Percentiles rank a stretch among this genome's conserved stretches.
phyloP scores from a whole-genome alignment of 192 early-diverging fungal species.

The Anaeromyces robustus region DNA sequence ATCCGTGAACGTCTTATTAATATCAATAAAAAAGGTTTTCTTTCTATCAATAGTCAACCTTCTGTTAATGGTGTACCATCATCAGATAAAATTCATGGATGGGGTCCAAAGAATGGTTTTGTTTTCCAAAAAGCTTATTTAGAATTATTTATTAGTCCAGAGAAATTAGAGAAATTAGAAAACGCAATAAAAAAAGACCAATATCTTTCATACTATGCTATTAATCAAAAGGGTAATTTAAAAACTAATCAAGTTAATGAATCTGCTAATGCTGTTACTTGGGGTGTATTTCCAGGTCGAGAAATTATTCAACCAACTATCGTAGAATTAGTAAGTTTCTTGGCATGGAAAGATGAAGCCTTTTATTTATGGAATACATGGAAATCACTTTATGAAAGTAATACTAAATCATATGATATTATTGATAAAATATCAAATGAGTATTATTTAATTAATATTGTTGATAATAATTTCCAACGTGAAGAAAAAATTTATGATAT shows the following conservation, averaged over 20 bases:
- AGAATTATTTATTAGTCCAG: constrained; percentile 83
- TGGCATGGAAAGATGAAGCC: constrained; percentile 79
- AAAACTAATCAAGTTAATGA: constrained; percentile 73
- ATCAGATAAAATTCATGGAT: constrained; percentile 63
- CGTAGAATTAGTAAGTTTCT: constrained; percentile 71
- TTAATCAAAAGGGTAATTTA: constrained; percentile 79
- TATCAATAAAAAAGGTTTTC: constrained; percentile 70
- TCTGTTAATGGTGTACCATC: constrained; percentile 77
- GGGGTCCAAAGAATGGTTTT: constrained; percentile 91
- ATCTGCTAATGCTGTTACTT: constrained; percentile 88
- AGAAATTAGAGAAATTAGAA: constrained; percentile 32
- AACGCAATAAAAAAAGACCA: constrained; percentile 46
- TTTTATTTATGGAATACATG: constrained; percentile 85
- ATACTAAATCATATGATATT: constrained; percentile 21
- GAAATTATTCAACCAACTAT: constrained; percentile 94
- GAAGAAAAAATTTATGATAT: constrained; percentile 52
- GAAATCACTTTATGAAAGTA: constrained; percentile 49
- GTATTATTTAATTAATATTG: constrained; percentile 87
- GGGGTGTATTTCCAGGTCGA: constrained; percentile 96
- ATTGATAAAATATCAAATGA: constrained; percentile 45
- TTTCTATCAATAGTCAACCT: constrained; percentile 93
- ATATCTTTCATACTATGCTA: constrained; percentile 71
- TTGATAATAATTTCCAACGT: constrained; percentile 83
- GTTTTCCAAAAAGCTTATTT: constrained; percentile 72
- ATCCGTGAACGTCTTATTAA: constrained; percentile 52